These are phyloP conservation scores for Suhomyces sp. DNA, from an alignment of 805 yeast species.

Conservation along the genomic window DNA sequence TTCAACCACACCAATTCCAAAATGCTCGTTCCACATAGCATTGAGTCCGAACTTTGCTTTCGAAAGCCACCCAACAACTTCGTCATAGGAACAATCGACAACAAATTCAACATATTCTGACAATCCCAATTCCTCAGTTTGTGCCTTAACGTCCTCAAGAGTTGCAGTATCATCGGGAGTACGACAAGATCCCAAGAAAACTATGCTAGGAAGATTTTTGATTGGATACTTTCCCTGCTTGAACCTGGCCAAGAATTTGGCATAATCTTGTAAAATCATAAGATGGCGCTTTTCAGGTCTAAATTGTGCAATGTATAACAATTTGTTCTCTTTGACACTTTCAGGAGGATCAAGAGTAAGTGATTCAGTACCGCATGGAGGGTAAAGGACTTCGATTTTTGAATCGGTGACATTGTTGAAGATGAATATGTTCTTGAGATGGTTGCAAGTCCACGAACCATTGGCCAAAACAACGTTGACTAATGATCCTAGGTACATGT, in stretches of 20 bases:
- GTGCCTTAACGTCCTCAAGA: slow-evolving; percentile 48
- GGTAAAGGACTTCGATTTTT: slow-evolving; percentile 59
- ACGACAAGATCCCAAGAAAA: slow-evolving; percentile 84
- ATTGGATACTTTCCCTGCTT: slow-evolving; percentile 17
- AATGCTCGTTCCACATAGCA: slow-evolving; percentile 99
- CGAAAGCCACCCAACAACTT: slow-evolving; percentile 53
- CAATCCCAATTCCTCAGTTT: slow-evolving; percentile 33
- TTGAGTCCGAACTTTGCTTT: slow-evolving; percentile 76
- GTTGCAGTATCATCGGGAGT: slow-evolving; percentile 60
- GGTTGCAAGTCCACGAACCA: slow-evolving; percentile 89
- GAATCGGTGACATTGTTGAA: slow-evolving; percentile 26
- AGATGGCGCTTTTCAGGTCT: slow-evolving; percentile 92
- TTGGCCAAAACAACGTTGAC: slow-evolving; percentile 71
- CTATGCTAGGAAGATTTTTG: slow-evolving; percentile 50
- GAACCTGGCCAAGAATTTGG: slow-evolving; percentile 43
- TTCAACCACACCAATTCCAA: slow-evolving; percentile 96
- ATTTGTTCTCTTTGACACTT: slow-evolving; percentile 30
- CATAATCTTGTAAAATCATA: slow-evolving; percentile 64
- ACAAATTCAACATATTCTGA: slow-evolving; percentile 50
- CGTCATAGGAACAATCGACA: slow-evolving; percentile 71
- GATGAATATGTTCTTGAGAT: slow-evolving; percentile 66
- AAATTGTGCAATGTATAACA: slow-evolving; percentile 83
- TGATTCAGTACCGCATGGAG: slow-evolving; percentile 82
- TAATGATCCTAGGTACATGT: slow-evolving; percentile 64
- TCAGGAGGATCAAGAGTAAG: slow-evolving; percentile 13